phyloP scores from a whole-genome alignment of 768 basidiomycete species.

The Psilocybe sp. region DNA sequence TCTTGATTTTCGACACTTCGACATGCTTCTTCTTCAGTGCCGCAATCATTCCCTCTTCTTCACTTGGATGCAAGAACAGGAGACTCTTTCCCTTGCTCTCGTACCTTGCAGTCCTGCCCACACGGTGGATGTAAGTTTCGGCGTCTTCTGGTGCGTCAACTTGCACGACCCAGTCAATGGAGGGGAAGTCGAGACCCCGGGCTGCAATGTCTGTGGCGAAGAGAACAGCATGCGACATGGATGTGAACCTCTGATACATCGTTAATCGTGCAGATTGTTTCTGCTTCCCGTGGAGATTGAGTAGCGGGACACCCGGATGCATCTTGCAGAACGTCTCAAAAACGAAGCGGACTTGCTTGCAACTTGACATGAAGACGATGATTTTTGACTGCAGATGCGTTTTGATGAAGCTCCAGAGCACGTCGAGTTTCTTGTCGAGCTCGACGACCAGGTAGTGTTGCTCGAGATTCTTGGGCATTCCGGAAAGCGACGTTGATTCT shows the following conservation, averaged over 20 bases:
- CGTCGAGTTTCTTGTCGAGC: slow-evolving; percentile 86
- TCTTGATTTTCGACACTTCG: slow-evolving; percentile 76
- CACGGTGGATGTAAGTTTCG: slow-evolving; percentile 96
- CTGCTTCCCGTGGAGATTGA: slow-evolving; percentile 95
- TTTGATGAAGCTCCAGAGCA: slow-evolving; percentile 94
- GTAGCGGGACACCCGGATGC: slow-evolving; percentile 90
- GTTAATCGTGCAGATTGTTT: slow-evolving; percentile 87
- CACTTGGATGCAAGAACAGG: slow-evolving; percentile 81
- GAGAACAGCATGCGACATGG: slow-evolving; percentile 78
- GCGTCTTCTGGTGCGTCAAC: slow-evolving; percentile 96
- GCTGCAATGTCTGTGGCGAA: slow-evolving; percentile 97
- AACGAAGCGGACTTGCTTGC: slow-evolving; percentile 96
- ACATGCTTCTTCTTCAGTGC: slow-evolving; percentile 73
- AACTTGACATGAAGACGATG: slow-evolving; percentile 91
- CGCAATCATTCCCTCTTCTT: slow-evolving; percentile 86
- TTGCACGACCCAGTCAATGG: slow-evolving; percentile 96
- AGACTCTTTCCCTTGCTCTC: slow-evolving; percentile 86
- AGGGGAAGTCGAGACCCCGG: slow-evolving; percentile 93
- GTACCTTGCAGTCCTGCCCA: slow-evolving; percentile 93
- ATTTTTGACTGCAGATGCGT: slow-evolving; percentile 88
- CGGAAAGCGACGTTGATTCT: slow-evolving; percentile 40
- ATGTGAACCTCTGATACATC: slow-evolving; percentile 82
- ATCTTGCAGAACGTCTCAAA: slow-evolving; percentile 95
- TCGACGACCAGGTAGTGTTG: slow-evolving; percentile 85
- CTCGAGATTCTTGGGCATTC: slow-evolving; percentile 76